Evolutionary conservation across 495 filamentous ascomycete species (phyloP), one percentile per base, ranked within the genome.

Genomic region (Penicillium silybi): DNA sequence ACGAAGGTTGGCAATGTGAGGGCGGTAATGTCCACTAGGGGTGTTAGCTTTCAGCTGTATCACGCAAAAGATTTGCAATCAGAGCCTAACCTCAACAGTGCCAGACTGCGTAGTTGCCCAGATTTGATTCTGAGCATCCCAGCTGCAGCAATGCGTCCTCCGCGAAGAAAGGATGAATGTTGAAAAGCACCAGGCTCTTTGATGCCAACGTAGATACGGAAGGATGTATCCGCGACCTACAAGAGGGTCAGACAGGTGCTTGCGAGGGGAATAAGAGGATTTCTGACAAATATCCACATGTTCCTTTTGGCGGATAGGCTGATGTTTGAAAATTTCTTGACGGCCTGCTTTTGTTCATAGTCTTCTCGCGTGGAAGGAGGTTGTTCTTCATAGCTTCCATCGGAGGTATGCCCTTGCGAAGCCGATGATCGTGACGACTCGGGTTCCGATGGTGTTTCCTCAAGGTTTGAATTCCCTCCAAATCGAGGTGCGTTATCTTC

Each of bases 131-230:
- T 91, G 55, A 96, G 91, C 38, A 92, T 69, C 0, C 92, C 91
- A 8, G 91, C 91, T 1, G 91, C 88, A 0, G 84, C 81, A 40
- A 96, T 89, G 16, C 90, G 81, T 16, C 79, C 78, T 13, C 92
- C 92, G 41, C 90, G 86, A 2, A 97, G 74, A 59, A 97, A 97
- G 0, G 86, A 90, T 6, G 82, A 87, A 68, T 97, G 92, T 60
- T 96, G 92, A 62, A 97, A 97, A 7, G 87, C 81, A 23, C 92
- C 92, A 23, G 81, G 82, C 63, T 88, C 84, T 59, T 97, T 96
- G 68, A 97, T 93, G 40, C 89, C 91, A 34, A 96, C 81, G 71
- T 96, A 96, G 0, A 96, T 74, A 7, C 92, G 82, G 59, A 89
- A 92, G 2, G 83, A 86, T 0, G 89, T 92, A 68, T 97, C 91